phyloP scores from a whole-genome alignment of 2,329 filamentous ascomycete species.

The Alternaria incomplexa region DNA sequence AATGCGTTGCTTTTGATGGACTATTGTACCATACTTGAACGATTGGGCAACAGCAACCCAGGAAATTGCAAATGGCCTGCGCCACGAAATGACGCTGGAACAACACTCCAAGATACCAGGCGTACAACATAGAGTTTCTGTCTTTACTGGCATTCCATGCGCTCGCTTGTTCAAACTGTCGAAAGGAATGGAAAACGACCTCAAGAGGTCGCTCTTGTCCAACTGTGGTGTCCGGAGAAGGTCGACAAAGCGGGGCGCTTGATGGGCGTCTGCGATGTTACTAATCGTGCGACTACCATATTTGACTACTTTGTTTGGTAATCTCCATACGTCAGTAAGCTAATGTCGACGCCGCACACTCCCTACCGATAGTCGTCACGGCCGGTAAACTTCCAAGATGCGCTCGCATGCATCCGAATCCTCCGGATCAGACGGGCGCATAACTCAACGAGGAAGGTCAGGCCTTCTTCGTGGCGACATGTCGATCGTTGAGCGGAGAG shows the following conservation, averaged over 20 bases:
- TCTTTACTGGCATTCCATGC: neutral
- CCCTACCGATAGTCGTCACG: neutral
- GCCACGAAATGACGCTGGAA: neutral
- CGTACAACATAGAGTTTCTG: neutral
- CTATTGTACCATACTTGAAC: neutral
- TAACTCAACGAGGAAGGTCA: neutral
- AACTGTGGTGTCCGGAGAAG: neutral
- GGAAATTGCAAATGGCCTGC: neutral
- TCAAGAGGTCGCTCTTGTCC: neutral
- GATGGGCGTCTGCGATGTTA: neutral
- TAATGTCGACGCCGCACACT: neutral
- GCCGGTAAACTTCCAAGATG: neutral
- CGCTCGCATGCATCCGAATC: neutral
- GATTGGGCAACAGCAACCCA: neutral
- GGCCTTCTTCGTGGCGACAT: neutral
- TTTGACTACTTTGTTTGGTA: neutral
- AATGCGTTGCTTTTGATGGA: neutral
- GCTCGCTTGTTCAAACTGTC: neutral
- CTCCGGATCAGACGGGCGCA: neutral
- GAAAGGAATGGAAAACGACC: neutral
- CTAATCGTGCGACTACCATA: neutral
- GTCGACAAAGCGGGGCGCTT: neutral
- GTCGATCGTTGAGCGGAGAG: neutral
- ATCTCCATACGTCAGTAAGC: neutral
- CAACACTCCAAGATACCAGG: neutral